phyloP scores from a whole-genome alignment of 2,329 filamentous ascomycete species.

The Myriangium duriaei region DNA sequence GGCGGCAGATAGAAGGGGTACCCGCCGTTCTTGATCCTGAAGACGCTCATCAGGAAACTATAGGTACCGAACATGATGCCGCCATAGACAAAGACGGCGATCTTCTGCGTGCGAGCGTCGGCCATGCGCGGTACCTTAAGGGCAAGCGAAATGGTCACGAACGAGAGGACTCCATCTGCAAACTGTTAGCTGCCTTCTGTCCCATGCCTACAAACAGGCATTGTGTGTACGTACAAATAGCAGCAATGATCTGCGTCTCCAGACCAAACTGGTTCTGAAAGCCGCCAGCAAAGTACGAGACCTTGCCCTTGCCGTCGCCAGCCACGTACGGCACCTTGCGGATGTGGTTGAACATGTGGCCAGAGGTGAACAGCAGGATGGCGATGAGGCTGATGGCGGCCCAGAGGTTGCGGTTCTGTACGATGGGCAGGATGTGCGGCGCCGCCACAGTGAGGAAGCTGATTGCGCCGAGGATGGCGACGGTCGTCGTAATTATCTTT shows the following conservation, averaged over 20 bases:
- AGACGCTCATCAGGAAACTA: constrained; percentile 87
- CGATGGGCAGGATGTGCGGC: constrained; percentile 66
- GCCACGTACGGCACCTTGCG: constrained; percentile 87
- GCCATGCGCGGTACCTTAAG: constrained; percentile 84
- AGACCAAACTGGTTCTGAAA: constrained; percentile 91
- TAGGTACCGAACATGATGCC: constrained; percentile 69
- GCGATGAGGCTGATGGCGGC: constrained; percentile 76
- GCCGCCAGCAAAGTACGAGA: constrained; percentile 79
- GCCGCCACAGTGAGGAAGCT: constrained; percentile 60
- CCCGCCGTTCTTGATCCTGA: constrained; percentile 85
- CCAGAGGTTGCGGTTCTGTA: constrained; percentile 91
- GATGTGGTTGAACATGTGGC: constrained; percentile 99
- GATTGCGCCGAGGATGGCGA: constrained; percentile 54
- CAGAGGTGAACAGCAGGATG: constrained; percentile 85
- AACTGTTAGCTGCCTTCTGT: constrained; percentile 11
- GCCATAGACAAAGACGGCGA: constrained; percentile 70
- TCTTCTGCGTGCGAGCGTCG: constrained; percentile 63
- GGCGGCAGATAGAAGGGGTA: constrained; percentile 93
- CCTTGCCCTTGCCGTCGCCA: constrained; percentile 70
- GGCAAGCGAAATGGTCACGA: constrained; percentile 80
- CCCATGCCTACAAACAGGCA: constrained; percentile 1
- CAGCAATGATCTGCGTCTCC: constrained; percentile 90
- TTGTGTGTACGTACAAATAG: constrained; percentile 59
- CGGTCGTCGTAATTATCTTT: constrained; percentile 55
- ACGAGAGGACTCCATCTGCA: constrained; percentile 66